Conservation (phyloP, 2,329 filamentous ascomycete species). For the Verticillium klebahnii region DNA sequence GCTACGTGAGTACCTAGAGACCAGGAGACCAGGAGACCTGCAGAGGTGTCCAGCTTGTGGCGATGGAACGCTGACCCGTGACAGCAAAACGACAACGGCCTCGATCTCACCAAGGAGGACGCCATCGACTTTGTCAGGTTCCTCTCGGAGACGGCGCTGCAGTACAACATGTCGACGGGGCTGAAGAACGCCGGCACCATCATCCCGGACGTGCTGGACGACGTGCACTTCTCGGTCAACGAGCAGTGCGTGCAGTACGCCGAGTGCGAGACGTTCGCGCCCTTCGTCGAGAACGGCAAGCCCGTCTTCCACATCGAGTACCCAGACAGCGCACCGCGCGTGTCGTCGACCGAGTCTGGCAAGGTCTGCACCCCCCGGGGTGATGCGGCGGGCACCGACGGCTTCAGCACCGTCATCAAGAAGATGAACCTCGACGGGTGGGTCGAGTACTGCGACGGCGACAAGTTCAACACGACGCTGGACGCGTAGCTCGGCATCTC, state of each 20-base stretch:
- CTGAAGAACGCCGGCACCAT: constrained; percentile 66
- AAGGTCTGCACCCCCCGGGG: constrained; percentile 37
- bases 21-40: background rate
- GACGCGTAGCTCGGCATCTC: background rate
- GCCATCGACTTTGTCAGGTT: constrained; percentile 56
- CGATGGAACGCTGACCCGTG: background rate
- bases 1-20: constrained; percentile 40
- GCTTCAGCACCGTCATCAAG: constrained; percentile 63
- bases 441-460: constrained; percentile 50
- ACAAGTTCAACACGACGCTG: constrained; percentile 19
- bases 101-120: constrained; percentile 51
- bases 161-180: constrained; percentile 55
- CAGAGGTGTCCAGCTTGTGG: no score
- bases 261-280: constrained; percentile 54
- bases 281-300: constrained; percentile 56
- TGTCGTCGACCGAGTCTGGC: constrained; percentile 26
- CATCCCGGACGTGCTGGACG: constrained; percentile 39
- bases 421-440: constrained; percentile 60
- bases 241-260: constrained; percentile 61
- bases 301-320: constrained; percentile 74
- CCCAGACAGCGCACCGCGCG: constrained; percentile 41
- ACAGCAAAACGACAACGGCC: constrained; percentile 56
- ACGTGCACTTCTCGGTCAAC: constrained; percentile 64
- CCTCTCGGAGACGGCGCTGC: constrained; percentile 49
- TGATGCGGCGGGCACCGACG: constrained; percentile 33